These are phyloP conservation scores for Backusella parvicylindrica DNA, from an alignment of 192 early-diverging fungal genomes.

Conservation along the genomic window DNA sequence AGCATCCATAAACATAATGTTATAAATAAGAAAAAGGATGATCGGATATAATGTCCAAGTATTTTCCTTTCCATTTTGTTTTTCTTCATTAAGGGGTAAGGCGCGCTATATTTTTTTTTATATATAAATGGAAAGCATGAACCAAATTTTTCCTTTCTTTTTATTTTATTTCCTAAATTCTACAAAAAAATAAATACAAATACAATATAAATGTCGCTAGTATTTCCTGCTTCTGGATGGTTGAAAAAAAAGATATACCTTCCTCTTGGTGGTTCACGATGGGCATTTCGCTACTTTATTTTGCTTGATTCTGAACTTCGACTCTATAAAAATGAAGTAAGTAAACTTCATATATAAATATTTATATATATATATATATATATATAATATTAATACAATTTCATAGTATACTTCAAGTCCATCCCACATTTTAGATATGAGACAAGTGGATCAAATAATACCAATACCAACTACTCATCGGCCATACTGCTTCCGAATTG, in stretches of 20 bases:
- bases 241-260: background rate
- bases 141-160: background rate
- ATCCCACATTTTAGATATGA: background rate
- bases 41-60: background rate
- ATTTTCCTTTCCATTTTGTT: background rate
- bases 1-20: background rate
- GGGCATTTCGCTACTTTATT: constrained; percentile 20
- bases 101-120: background rate
- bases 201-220: background rate
- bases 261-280: constrained; percentile 13
- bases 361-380: background rate
- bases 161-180: background rate
- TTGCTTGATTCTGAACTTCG: constrained; percentile 23
- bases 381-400: background rate
- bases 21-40: background rate
- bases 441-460: background rate
- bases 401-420: background rate
- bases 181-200: background rate
- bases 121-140: background rate
- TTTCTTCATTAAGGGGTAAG: background rate
- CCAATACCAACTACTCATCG: background rate
- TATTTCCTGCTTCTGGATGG: constrained; percentile 2
- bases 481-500: background rate
- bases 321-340: constrained; percentile 18
- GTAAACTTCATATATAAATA: background rate